Evolutionary conservation across 352 stramenopile genomes (phyloP), one percentile per base, ranked within the genome.

Genomic region (Pythium coloratum): DNA sequence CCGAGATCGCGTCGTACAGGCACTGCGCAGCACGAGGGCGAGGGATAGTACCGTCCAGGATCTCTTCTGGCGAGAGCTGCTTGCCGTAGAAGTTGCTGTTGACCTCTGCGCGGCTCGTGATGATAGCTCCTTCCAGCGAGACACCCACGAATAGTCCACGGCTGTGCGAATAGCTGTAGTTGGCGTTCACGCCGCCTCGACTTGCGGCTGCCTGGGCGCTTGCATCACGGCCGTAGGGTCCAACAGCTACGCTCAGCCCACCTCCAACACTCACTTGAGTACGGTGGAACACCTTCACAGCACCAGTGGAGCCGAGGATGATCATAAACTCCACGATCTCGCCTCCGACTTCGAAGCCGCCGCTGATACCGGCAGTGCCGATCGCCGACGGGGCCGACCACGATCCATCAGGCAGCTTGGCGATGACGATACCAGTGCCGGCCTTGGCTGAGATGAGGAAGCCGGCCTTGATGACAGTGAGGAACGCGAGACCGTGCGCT

Each of bases 61-160:
- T 94, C 55, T 89, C 80, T 36, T 89, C 77, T 0, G 88, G 83
- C n/a, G 83, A 90, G 12, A 92, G 64, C 56, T 95, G 79, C 60
- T 89, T 78, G 26, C 93, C 93, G 73, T 99, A 99, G 74, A 98
- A 98, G 44, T 97, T 97, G 75, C 92, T 93, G 77, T 98, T 99
- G 54, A 97, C 91, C 36, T 97, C 81, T n/a, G 92, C 77, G 6
- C 96, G 81, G 28, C 86, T 90, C 14, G 88, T 88, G 65, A 99
- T 91, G 9, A 98, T 74, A 30, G 92, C 91, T n/a, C 95, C 95
- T 67, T 98, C 91, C 40, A 99, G 76, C 0, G 90, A 98, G 56
- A 98, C 88, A 18, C 94, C 95, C 2, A 89, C 92, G 67, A 98
- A 99, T 1, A 99, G 75, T 6, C 95, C 95, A 38, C 95, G 94